Conservation (phyloP, 1,139 yeast species). For the Maudiozyma humilis region DNA sequence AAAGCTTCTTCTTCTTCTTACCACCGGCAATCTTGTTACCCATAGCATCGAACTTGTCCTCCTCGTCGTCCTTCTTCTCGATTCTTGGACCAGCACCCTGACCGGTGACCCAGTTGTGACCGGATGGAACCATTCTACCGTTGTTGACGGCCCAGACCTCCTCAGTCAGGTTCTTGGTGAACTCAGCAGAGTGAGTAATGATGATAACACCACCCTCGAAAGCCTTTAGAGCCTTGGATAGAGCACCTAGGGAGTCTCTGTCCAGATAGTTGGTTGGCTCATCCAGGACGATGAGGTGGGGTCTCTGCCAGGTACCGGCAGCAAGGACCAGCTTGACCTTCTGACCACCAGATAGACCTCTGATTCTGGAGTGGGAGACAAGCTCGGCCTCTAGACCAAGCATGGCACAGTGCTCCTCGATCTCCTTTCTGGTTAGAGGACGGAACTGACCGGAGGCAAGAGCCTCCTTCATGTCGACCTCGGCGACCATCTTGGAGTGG, state of each 20-base stretch:
- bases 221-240: slow-evolving; percentile 96
- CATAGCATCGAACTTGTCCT: slow-evolving; percentile 98
- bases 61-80: slow-evolving; percentile 94
- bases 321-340: slow-evolving; percentile 98
- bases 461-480: slow-evolving; percentile 99
- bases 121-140: slow-evolving; percentile 98
- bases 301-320: slow-evolving; percentile 99
- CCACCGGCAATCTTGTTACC: slow-evolving; percentile 97
- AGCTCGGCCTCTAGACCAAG: slow-evolving; percentile 98
- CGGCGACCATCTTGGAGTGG: slow-evolving; percentile 98
- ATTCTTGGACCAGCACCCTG: slow-evolving; percentile 99
- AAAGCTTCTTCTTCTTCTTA: slow-evolving; percentile 95
- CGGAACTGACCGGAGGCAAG: slow-evolving; percentile 99
- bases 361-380: slow-evolving; percentile 98
- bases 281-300: slow-evolving; percentile 97
- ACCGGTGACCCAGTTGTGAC: slow-evolving; percentile 99
- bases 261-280: slow-evolving; percentile 99
- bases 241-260: slow-evolving; percentile 98
- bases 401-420: slow-evolving; percentile 97
- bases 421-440: slow-evolving; percentile 99
- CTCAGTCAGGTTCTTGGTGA: slow-evolving; percentile 97
- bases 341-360: slow-evolving; percentile 99
- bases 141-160: slow-evolving; percentile 99
- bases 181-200: slow-evolving; percentile 99
- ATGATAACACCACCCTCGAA: slow-evolving; percentile 99